phyloP scores from a whole-genome alignment of 352 stramenopile genomes.

The Phytopythium helicoides region DNA sequence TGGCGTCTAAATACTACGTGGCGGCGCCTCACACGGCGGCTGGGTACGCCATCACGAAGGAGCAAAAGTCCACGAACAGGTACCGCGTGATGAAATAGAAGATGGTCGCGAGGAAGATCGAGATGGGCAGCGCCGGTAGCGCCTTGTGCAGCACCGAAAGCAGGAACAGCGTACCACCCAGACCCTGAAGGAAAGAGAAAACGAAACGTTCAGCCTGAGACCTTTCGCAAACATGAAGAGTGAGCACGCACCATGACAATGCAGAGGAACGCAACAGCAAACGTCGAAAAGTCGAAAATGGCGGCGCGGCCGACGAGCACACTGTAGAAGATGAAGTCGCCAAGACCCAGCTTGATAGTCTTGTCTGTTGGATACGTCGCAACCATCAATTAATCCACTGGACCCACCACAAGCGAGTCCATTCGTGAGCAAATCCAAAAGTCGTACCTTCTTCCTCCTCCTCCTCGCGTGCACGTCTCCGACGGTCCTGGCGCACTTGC shows the following conservation, averaged over 20 bases:
- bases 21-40: slow-evolving; percentile 28
- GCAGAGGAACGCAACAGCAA: slow-evolving; percentile 91
- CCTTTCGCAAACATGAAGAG: no score
- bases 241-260: slow-evolving; percentile 91
- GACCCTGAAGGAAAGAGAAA: slow-evolving; percentile 38
- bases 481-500: slow-evolving; percentile 57
- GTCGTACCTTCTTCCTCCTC: slow-evolving; percentile 34
- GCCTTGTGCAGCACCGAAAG: slow-evolving; percentile 93
- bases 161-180: slow-evolving; percentile 94
- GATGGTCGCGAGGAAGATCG: slow-evolving; percentile 79
- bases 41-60: slow-evolving; percentile 73
- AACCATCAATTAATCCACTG: slow-evolving; percentile 1
- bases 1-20: slow-evolving; percentile 9
- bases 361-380: slow-evolving; percentile 38
- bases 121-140: slow-evolving; percentile 95
- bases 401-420: not conserved
- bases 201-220: no score
- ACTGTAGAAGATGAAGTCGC: slow-evolving; percentile 99
- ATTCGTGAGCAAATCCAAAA: not conserved
- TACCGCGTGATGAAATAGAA: slow-evolving; percentile 86
- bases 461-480: slow-evolving; percentile 41
- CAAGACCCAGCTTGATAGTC: slow-evolving; percentile 92
- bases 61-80: slow-evolving; percentile 82
- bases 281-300: slow-evolving; percentile 95
- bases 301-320: slow-evolving; percentile 95